These are phyloP conservation scores for Phaeosphaeria sp. DNA, from an alignment of 2,329 filamentous ascomycete species.

Conservation along the genomic window DNA sequence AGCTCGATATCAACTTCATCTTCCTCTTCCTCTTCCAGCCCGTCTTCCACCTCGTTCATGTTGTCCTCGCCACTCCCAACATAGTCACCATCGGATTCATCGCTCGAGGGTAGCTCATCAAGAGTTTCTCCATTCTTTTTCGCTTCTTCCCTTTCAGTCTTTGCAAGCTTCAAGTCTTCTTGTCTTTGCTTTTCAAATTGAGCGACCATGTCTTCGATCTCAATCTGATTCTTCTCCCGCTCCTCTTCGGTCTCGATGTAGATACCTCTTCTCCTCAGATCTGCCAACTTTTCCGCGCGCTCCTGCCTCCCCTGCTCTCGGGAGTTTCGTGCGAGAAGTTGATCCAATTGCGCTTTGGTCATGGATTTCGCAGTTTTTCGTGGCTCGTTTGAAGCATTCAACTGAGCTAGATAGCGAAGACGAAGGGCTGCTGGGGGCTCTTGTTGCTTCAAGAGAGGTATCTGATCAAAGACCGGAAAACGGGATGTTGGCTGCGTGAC, in stretches of 20 bases:
- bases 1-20: conserved; percentile 33
- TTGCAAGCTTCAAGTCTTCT: conserved; percentile 80
- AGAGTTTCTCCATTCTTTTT: conserved; percentile 64
- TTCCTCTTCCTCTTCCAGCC: conserved; percentile 40
- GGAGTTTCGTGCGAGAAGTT: conserved; percentile 71
- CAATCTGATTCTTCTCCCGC: conserved; percentile 77
- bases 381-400: conserved; percentile 64
- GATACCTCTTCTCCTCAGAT: conserved; percentile 80
- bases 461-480: conserved; percentile 69
- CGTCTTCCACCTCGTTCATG: conserved; percentile 48
- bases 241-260: conserved; percentile 86
- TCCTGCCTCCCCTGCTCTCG: conserved; percentile 80
- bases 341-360: conserved; percentile 72
- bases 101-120: conserved; percentile 55
- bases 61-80: conserved; percentile 56
- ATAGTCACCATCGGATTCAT: conserved; percentile 63
- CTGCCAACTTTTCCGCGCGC: conserved; percentile 76
- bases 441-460: conserved; percentile 67
- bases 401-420: conserved; percentile 75
- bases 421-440: conserved; percentile 69
- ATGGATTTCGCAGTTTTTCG: conserved; percentile 61
- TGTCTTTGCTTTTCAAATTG: conserved; percentile 77
- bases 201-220: conserved; percentile 78
- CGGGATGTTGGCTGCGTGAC: conserved; percentile 56
- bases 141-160: conserved; percentile 74